phyloP scores from a whole-genome alignment of 2,329 filamentous ascomycete genomes.

The Lasiodiplodia hormozganensis region DNA sequence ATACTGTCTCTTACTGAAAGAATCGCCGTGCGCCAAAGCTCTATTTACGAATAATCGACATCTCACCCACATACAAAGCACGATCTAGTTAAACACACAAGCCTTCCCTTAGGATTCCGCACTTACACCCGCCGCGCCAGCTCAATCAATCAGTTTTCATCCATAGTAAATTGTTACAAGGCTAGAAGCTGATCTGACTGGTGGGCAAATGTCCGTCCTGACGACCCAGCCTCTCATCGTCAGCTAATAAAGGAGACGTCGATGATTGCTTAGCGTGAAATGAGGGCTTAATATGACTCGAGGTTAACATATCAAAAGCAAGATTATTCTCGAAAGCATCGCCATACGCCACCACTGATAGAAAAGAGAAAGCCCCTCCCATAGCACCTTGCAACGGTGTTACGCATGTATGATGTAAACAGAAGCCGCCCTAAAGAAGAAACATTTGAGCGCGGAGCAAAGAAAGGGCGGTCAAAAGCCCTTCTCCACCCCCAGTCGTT shows the following conservation, averaged over 20 bases:
- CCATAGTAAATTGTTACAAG: background rate
- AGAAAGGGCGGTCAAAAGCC: background rate
- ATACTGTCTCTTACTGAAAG: too few species aligned
- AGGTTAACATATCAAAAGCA: background rate
- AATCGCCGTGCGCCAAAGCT: too few species aligned
- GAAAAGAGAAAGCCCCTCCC: background rate
- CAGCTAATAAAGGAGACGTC: background rate
- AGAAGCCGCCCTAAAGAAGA: constrained; percentile 5
- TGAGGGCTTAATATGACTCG: background rate
- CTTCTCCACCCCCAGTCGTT: background rate
- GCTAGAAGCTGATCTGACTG: background rate
- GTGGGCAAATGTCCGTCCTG: background rate
- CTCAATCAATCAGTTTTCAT: background rate
- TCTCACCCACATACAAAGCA: too few species aligned
- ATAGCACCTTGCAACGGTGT: constrained; percentile 6
- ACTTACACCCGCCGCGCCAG: background rate
- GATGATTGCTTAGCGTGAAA: background rate
- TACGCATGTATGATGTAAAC: background rate
- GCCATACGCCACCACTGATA: constrained; percentile 11
- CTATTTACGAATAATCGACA: too few species aligned
- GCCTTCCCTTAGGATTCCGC: too few species aligned
- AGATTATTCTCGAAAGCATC: background rate
- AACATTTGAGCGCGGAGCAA: background rate
- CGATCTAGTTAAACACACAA: too few species aligned
- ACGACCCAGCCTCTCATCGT: background rate